Evolutionary conservation across 1,284 basidiomycete species (phyloP).

Genomic region (Apiotrichum brassicae): DNA sequence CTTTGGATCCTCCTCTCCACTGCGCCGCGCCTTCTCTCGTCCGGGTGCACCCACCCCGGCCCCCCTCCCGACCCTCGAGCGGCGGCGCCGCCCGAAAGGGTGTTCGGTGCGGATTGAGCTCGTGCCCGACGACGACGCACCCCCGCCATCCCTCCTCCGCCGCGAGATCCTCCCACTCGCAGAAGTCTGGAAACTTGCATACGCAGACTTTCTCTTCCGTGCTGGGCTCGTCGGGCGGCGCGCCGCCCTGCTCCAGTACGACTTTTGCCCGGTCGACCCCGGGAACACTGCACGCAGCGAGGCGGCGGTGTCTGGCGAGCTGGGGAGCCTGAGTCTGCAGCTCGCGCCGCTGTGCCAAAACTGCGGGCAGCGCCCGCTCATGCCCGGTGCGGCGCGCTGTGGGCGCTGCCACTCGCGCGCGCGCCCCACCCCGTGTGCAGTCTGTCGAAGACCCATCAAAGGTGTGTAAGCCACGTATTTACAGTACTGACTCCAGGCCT

Average conservation of each 20-base stretch:
- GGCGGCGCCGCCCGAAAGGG: conserved; percentile 9
- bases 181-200: conserved; percentile 50
- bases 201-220: conserved; percentile 66
- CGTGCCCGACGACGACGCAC: conserved; percentile 22
- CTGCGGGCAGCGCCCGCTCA: conserved; percentile 7
- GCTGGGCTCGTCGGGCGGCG: conserved; percentile 64
- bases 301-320: conserved; percentile 12
- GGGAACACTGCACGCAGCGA: neutral
- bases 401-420: neutral
- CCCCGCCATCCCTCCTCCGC: conserved; percentile 27
- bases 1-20: conserved; percentile 26
- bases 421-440: conserved; percentile 10
- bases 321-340: conserved; percentile 4
- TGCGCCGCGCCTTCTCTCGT: conserved; percentile 15
- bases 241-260: conserved; percentile 59
- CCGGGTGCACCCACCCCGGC: neutral
- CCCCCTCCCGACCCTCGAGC: neutral
- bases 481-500: conserved; percentile 51
- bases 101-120: conserved; percentile 27
- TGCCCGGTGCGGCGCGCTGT: conserved; percentile 2
- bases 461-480: conserved; percentile 49
- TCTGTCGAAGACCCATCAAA: conserved; percentile 68
- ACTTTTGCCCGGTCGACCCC: conserved; percentile 37
- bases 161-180: conserved; percentile 22
- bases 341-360: conserved; percentile 13